Conservation (phyloP, 139 green algal species). For the Chlorella ohadii region DNA sequence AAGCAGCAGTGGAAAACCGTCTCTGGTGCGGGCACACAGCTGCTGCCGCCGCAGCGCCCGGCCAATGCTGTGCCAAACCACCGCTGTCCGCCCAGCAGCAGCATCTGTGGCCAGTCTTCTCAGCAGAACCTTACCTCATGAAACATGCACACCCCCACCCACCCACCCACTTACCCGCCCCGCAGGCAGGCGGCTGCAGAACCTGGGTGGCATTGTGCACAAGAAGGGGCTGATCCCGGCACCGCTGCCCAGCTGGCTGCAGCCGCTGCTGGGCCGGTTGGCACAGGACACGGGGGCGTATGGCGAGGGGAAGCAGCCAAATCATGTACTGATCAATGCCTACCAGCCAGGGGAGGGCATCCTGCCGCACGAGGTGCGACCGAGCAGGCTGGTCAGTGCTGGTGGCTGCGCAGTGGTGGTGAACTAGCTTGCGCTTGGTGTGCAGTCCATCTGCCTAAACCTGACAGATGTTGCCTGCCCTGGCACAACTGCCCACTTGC, state of each 20-base stretch:
- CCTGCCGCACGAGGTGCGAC: conserved; percentile 17
- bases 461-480: too few species aligned
- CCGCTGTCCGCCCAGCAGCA: neutral
- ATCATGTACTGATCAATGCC: conserved; percentile 47
- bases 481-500: too few species aligned
- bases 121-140: too few species aligned
- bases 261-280: conserved; percentile 9
- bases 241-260: conserved; percentile 19
- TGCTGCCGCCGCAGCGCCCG: neutral
- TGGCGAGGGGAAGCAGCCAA: conserved; percentile 6
- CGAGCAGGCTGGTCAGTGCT: too few species aligned
- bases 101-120: neutral
- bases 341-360: conserved; percentile 33
- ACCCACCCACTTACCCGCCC: too few species aligned
- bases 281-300: neutral
- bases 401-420: too few species aligned
- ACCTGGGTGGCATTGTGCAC: conserved; percentile 11
- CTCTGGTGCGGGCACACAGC: neutral
- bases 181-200: conserved; percentile 28
- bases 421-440: too few species aligned
- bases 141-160: too few species aligned
- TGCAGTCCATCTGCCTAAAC: too few species aligned
- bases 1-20: conserved; percentile 23
- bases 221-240: conserved; percentile 15
- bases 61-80: neutral